These are phyloP conservation scores for Vigna mungo DNA, from an alignment of 306 rosid species.

Conservation along the genomic window DNA sequence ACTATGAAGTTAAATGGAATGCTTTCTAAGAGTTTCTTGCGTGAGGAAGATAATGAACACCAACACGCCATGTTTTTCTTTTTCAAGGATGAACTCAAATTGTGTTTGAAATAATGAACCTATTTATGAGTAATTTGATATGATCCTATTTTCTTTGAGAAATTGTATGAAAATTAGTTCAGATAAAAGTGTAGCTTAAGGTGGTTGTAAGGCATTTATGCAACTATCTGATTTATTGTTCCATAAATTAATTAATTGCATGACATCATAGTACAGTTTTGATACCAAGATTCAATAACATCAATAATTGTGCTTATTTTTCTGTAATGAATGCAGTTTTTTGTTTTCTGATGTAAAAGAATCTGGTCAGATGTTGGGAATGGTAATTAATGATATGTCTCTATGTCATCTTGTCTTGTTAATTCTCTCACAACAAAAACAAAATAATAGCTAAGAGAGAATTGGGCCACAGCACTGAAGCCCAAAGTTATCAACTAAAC, in stretches of 20 bases:
- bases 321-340: neutral
- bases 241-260: neutral
- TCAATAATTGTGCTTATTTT: neutral
- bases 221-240: too few relatives aligned
- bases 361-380: neutral
- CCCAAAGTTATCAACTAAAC: neutral
- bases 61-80: neutral
- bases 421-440: neutral
- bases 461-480: neutral
- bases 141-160: neutral
- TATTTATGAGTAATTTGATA: neutral
- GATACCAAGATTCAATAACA: neutral
- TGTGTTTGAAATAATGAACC: neutral
- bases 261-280: neutral
- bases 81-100: neutral
- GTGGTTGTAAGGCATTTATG: too few relatives aligned
- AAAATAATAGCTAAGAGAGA: too few relatives aligned
- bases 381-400: neutral
- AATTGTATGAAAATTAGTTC: neutral
- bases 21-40: slow-evolving; percentile 40
- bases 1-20: slow-evolving; percentile 20
- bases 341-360: neutral
- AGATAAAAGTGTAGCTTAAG: too few relatives aligned
- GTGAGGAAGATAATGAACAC: slow-evolving; percentile 29
- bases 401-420: neutral